phyloP scores from a whole-genome alignment of 1,139 yeast species.

The Scheffersomyces segobiensis region DNA sequence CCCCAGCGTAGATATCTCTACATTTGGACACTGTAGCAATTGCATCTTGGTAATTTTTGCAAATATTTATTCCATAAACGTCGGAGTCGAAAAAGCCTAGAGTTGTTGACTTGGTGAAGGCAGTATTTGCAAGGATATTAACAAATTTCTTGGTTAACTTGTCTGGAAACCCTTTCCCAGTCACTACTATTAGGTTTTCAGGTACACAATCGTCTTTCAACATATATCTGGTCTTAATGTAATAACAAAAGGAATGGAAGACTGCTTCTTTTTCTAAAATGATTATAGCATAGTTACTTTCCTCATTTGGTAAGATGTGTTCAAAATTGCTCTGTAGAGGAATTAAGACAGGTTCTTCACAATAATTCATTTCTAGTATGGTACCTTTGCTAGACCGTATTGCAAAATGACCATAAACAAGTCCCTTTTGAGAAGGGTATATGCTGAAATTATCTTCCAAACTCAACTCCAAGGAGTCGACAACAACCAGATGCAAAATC shows the following conservation, averaged over 20 bases:
- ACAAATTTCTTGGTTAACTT: slow-evolving; percentile 27
- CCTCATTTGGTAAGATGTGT: background rate
- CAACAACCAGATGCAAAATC: slow-evolving; percentile 36
- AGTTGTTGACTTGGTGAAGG: slow-evolving; percentile 25
- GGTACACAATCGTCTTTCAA: slow-evolving; percentile 6
- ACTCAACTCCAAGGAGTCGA: slow-evolving; percentile 24
- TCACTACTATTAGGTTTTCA: slow-evolving; percentile 36
- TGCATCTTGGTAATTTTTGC: slow-evolving; percentile 32
- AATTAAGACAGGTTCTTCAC: slow-evolving; percentile 25
- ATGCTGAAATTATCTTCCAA: slow-evolving; percentile 38
- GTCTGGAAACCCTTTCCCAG: slow-evolving; percentile 73
- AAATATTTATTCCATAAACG: slow-evolving; percentile 67
- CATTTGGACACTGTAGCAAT: slow-evolving; percentile 5
- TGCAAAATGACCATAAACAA: slow-evolving; percentile 43
- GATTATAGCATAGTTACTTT: slow-evolving; percentile 28
- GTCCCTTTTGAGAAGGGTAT: slow-evolving; percentile 64
- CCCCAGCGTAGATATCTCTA: slow-evolving; percentile 21
- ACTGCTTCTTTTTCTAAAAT: slow-evolving; percentile 70
- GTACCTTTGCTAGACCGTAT: background rate
- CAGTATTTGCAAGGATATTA: slow-evolving; percentile 2
- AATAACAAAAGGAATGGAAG: slow-evolving; percentile 33
- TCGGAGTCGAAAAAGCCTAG: slow-evolving; percentile 54
- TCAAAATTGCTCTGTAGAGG: slow-evolving; percentile 14
- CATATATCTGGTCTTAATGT: slow-evolving; percentile 7
- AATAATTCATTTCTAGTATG: slow-evolving; percentile 6